Evolutionary conservation across 2,329 filamentous ascomycete genomes (phyloP), one percentile per base, ranked within the genome.

Genomic region (Exserohilum turcica): DNA sequence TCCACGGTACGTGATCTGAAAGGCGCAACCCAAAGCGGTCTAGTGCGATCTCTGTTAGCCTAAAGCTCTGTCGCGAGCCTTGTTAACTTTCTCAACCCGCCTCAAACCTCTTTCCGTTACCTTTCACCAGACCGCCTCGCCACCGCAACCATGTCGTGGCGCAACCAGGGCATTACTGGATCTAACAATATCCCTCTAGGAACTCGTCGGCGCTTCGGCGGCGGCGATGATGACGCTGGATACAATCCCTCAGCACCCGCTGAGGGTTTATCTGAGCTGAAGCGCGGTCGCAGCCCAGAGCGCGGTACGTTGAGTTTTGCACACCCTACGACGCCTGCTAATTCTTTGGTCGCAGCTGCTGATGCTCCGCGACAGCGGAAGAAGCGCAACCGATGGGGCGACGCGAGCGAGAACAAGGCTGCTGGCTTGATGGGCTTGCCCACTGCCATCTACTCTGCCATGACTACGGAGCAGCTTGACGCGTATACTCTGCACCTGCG

Each of bases 351-450:
- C 49, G 64, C 46, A 67, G 58, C 76, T 39, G 72, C 76, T 31
- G 92, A 97, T 77, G 93, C 91, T 53, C 85, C 88, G 59, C 90
- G 90, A 74, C 89, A 89, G 69, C 91, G 94, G 76, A 97, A 96
- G 87, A 97, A 97, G 88, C 89, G 93, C 76, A 99, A 99, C 76
- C 88, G 94, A 74, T 99, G 94, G 94, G 94, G 94, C 64, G 93
- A 97, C 77, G 91, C 91, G 57, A 89, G 91, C 49, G 94, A 99
- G 79, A 99, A 99, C 80, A 99, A 99, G 83, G 94, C 94, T 55
- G 94, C 94, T 52, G 94, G 94, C 62, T 83, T 99, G 58, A 97
- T 99, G 92, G 94, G 94, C 52, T 83, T 99, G 64, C 92, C 94
- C 24, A 99, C 94, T 13, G 91, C 93, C 71, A 97, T 99, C 75